Evolutionary conservation across 768 basidiomycete species (phyloP), one percentile per base, ranked within the genome.

Genomic region (Boletus eberwhitei): DNA sequence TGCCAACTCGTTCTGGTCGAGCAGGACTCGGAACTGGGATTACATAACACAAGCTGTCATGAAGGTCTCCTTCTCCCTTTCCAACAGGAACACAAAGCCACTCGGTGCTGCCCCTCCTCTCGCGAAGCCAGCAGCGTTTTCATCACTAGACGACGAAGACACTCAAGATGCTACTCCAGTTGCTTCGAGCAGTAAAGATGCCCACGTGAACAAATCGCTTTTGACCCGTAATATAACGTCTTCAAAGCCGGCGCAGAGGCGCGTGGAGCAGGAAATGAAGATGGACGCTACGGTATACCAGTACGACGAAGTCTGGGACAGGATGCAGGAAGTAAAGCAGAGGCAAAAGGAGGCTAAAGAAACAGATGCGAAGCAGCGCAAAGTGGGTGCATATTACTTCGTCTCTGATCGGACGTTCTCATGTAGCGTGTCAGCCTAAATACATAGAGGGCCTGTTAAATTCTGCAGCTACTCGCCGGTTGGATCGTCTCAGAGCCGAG

Each of bases 301-400:
- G 70, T 99, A 99, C 65, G 97, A 99, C 67, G 94, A 92, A 71
- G 85, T 98, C 5, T 98, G 87, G 82, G 97, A 99, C 64, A 84
- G 81, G 60, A 98, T 99, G 87, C 94, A 98, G 72, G 83, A 88
- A 59, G 88, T 85, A 1, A 91, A 94, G 71, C 74, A 75, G 58
- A 74, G 73, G 38, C 88, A 88, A 65, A 90, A 93, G 65, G 81
- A 82, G 61, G 78, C 75, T 3, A 92, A 92, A 71, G 91, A 94
- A 61, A 73, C 74, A 13, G 93, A 94, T 60, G 65, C 83, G 3
- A 83, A 82, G 55, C 86, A 86, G 61, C 79, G 92, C 55, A 93
- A 95, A 76, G 93, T 88, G 64, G 51, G 81, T 70, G 19, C 35
- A 26, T 17, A 9, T 42, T 21, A 19, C 42, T 21, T 43, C n/a